Base-by-base conservation (phyloP, 257 asterid genomes). In the Anisodus acutangulus region DNA sequence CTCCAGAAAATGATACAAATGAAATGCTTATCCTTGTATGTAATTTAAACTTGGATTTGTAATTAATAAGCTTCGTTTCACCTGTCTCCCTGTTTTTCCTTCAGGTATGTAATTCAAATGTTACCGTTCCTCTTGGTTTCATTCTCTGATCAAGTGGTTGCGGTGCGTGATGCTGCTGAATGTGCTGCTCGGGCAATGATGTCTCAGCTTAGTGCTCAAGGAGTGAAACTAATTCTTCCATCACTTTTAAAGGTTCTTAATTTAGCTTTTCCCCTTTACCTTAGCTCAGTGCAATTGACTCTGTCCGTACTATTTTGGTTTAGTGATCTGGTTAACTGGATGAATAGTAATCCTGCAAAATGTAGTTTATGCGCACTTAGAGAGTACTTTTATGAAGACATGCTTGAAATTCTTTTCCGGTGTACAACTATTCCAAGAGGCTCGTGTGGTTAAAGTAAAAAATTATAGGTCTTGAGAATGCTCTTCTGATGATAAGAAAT, bases 181-280 rank as follows among this genome's bases (percentile, higher is more conserved):
- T 91, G 98, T 83, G 99, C 99, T 74, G 98, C 99, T 84, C 99
- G 99, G 84, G 98, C 99, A 70, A 96, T 96, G 99, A 96, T 96
- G 99, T 94, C 99, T 86, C 93, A 95, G 85, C 97, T 96, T 79
- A 94, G 93, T 88, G 98, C 93, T 88, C 98, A 92, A 78, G 99
- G 99, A 90, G 99, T 96, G 89, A 96, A 96, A 88, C 97, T 94
- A 63, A 93, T 96, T 90, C 97, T 96, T 86, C 99, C 99, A 19
- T 94, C 98, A n/a, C 99, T 96, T 87, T 86, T 96, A 82, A 94
- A 96, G 99, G 99, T 96, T 80, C 71, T 63, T 82, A 37, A 6
- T 47, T 57, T 69, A 86, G 47, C 49, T 43, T 82, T 87, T 86
- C 58, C 66, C 78, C 15, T 10, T 41, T 68, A 59, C n/a, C 49